phyloP scores from a whole-genome alignment of 2,329 filamentous ascomycete genomes.

The Verticillium tricorpus region DNA sequence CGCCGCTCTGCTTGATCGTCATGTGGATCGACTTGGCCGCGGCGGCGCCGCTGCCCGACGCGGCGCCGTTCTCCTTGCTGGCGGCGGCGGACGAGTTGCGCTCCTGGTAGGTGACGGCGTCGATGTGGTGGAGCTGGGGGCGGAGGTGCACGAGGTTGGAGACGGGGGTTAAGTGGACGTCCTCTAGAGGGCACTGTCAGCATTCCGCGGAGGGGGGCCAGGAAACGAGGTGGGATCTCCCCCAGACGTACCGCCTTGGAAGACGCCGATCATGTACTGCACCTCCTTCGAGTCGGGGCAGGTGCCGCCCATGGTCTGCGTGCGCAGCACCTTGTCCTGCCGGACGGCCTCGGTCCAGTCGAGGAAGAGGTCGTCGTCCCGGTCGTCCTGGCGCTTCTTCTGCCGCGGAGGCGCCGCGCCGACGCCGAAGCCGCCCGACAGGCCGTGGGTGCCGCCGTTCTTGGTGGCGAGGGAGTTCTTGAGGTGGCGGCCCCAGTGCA shows the following conservation, averaged over 20 bases:
- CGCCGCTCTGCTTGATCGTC: constrained; percentile 73
- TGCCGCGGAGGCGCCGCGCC: constrained; percentile 38
- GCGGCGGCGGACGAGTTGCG: constrained; percentile 40
- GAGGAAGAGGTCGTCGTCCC: constrained; percentile 42
- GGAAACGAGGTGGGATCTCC: not conserved
- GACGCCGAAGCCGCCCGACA: constrained; percentile 69
- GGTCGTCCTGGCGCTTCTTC: constrained; percentile 24
- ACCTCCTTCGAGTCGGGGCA: constrained; percentile 65
- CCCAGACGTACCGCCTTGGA: constrained; percentile 64
- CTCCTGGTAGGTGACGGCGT: constrained; percentile 73
- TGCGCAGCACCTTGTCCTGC: constrained; percentile 67
- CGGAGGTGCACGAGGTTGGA: constrained; percentile 82
- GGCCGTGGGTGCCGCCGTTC: constrained; percentile 62
- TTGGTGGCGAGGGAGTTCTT: constrained; percentile 53
- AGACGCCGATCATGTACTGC: constrained; percentile 91
- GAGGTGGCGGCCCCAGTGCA: constrained; percentile 77
- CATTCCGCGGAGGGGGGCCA: not conserved
- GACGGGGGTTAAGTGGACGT: constrained; percentile 82
- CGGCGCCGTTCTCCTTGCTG: constrained; percentile 26
- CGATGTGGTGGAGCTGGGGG: constrained; percentile 88
- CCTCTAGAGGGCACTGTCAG: constrained; percentile 44
- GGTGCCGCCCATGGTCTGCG: constrained; percentile 82
- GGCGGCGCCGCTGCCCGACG: constrained; percentile 27
- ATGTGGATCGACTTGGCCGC: constrained; percentile 74
- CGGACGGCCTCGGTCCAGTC: constrained; percentile 66